Conservation (phyloP, 257 asterid species). For the Ilex asprella region DNA sequence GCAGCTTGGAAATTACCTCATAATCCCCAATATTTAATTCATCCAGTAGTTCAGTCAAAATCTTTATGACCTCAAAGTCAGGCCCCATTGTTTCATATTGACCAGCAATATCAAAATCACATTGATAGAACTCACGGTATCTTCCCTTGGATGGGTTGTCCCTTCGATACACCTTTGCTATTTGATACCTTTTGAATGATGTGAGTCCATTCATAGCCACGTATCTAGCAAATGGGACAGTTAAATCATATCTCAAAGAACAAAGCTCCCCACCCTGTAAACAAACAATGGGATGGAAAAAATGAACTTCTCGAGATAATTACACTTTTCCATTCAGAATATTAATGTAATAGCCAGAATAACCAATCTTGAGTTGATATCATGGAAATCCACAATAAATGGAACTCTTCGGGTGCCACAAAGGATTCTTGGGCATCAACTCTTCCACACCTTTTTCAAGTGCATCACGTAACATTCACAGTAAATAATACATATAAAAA, state of each 20-base stretch:
- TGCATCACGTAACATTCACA: no score
- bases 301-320: no score
- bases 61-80: conserved; percentile 81
- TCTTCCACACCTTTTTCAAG: no score
- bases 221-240: conserved; percentile 87
- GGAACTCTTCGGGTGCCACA: no score
- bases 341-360: no score
- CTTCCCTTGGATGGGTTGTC: conserved; percentile 97
- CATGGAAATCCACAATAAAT: no score
- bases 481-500: no score
- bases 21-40: conserved; percentile 85
- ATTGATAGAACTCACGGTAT: conserved; percentile 95
- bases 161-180: conserved; percentile 91
- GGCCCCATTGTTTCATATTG: conserved; percentile 93
- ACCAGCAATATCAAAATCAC: conserved; percentile 94
- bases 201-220: conserved; percentile 89
- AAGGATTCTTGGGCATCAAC: no score
- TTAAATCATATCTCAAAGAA: conserved; percentile 93
- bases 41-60: conserved; percentile 82
- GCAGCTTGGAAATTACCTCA: conserved; percentile 33
- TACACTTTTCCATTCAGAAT: no score
- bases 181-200: conserved; percentile 91
- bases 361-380: no score
- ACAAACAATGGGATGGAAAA: conserved; percentile 1
- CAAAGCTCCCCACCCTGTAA: conserved; percentile 97